phyloP scores from a whole-genome alignment of 768 basidiomycete genomes.

The Sarcodon aspratus region DNA sequence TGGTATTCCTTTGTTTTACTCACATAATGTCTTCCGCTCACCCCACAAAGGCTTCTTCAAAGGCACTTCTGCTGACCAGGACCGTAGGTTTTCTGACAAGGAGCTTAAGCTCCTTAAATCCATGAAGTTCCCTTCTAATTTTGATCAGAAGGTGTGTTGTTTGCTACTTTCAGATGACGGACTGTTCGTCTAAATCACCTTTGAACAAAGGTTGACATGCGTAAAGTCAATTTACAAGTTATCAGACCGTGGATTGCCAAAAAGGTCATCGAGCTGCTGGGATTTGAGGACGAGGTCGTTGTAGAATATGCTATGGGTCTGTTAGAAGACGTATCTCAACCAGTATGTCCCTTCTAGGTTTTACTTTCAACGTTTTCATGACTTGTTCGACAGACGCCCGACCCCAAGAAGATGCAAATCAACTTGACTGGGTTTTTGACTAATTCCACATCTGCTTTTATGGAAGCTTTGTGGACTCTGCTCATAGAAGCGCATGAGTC shows the following conservation, averaged over 20 bases:
- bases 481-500: slow-evolving; percentile 90
- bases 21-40: neutral
- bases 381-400: slow-evolving; percentile 49
- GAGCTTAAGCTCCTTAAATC: slow-evolving; percentile 79
- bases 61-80: slow-evolving; percentile 84
- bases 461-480: slow-evolving; percentile 81
- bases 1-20: slow-evolving; percentile 1
- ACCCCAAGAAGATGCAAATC: slow-evolving; percentile 94
- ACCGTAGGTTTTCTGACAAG: slow-evolving; percentile 91
- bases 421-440: slow-evolving; percentile 89
- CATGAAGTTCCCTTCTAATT: slow-evolving; percentile 86
- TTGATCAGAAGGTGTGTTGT: slow-evolving; percentile 68
- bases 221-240: slow-evolving; percentile 87
- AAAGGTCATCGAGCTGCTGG: slow-evolving; percentile 81
- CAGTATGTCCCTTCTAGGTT: slow-evolving; percentile 36
- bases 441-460: slow-evolving; percentile 76
- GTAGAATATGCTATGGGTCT: slow-evolving; percentile 95
- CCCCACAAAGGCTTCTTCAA: slow-evolving; percentile 60
- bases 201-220: slow-evolving; percentile 69
- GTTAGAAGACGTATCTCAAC: slow-evolving; percentile 74
- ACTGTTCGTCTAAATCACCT: neutral
- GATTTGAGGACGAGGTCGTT: slow-evolving; percentile 94
- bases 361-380: neutral
- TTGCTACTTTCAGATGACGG: neutral
- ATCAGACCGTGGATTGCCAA: slow-evolving; percentile 94